Base-by-base conservation (phyloP, 1,139 yeast genomes). In the Geotrichum reessii region DNA sequence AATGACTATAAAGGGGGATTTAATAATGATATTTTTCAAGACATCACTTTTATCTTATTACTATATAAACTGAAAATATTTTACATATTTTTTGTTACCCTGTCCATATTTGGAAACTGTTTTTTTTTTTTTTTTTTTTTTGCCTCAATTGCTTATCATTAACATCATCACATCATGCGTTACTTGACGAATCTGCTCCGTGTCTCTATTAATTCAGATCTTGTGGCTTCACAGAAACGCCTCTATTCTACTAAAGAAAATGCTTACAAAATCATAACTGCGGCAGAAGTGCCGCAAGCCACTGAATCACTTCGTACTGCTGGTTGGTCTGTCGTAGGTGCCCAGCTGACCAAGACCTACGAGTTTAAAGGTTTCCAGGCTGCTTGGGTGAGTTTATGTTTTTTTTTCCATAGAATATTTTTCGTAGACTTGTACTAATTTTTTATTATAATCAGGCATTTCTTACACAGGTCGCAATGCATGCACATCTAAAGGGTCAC, bases 401-500 rank as follows among this genome's bases (percentile, higher is more conserved):
- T 8, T 5, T 51, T 22, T 47, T 40, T 27, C n/a, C n/a, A n/a
- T n/a, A n/a, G n/a, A n/a, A n/a, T n/a, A n/a, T n/a, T n/a, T n/a
- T n/a, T n/a, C n/a, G n/a, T n/a, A n/a, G n/a, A 12, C 21, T 21
- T 48, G 24, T 42, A 21, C 52, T 37, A 37, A 37, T 17, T 5
- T 37, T 17, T 37, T 28, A 33, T 27, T 25, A 7, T 25, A 25
- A n/a, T 7, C 66, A 70, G 74, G 76, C 78, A 5, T 87, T 87
- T 66, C 73, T 89, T 27, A 84, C 82, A 31, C 78, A 78, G 58
- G 80, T 87, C 1, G 83, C 91, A 1, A 73, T 81, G 72, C 74
- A 82, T 52, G 79, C 90, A 0, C 87, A 86, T 67, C 66, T 74
- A 1, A 72, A 76, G 66, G 85, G 83, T 28, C 96, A 89, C 66